These are phyloP conservation scores for Debaryomyces fabryi DNA, from an alignment of 1,139 yeast genomes.

Conservation along the genomic window DNA sequence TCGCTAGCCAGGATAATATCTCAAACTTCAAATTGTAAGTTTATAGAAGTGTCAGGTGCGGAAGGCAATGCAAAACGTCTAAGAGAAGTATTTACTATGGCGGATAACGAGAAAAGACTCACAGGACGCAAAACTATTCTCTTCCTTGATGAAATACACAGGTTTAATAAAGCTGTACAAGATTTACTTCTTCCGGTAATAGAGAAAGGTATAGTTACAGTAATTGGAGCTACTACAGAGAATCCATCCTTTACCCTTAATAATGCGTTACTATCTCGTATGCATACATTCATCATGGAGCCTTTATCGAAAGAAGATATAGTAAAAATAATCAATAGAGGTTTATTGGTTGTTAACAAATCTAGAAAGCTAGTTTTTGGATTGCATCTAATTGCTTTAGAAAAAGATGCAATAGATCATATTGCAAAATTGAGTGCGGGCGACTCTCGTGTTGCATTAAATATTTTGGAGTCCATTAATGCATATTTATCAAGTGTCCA, in stretches of 20 bases:
- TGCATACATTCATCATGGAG: slow-evolving; percentile 82
- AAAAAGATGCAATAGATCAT: slow-evolving; percentile 62
- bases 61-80: slow-evolving; percentile 72
- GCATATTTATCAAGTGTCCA: slow-evolving; percentile 43
- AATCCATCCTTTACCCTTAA: slow-evolving; percentile 92
- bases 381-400: slow-evolving; percentile 52
- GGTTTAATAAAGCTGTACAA: slow-evolving; percentile 89
- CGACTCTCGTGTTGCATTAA: slow-evolving; percentile 83
- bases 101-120: slow-evolving; percentile 65
- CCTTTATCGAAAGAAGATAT: slow-evolving; percentile 61
- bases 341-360: slow-evolving; percentile 61
- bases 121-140: slow-evolving; percentile 74
- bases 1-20: slow-evolving; percentile 68
- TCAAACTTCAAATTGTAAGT: slow-evolving; percentile 51
- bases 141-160: slow-evolving; percentile 90
- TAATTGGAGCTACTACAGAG: slow-evolving; percentile 96
- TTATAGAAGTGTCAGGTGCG: slow-evolving; percentile 88
- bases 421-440: slow-evolving; percentile 84
- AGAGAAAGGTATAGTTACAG: slow-evolving; percentile 65
- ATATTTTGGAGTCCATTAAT: slow-evolving; percentile 61
- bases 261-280: slow-evolving; percentile 84
- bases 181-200: slow-evolving; percentile 78
- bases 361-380: slow-evolving; percentile 47
- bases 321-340: slow-evolving; percentile 60
- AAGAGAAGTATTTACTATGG: slow-evolving; percentile 70